Conservation (phyloP, 352 stramenopile genomes). For the Globisporangium cylindrosporum region DNA sequence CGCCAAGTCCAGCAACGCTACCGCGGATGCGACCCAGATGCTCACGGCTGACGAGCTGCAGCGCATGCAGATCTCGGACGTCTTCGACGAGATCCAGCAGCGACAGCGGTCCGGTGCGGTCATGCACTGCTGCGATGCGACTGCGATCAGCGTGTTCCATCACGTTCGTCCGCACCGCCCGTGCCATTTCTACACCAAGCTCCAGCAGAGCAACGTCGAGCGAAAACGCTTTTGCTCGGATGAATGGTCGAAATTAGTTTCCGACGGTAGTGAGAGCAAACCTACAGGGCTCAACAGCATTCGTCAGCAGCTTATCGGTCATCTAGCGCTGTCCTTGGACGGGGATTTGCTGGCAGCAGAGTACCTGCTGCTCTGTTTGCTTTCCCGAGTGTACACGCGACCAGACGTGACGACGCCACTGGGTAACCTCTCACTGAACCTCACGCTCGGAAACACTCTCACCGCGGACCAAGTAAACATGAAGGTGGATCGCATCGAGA, state of each 20-base stretch:
- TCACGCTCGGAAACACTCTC: constrained; percentile 29
- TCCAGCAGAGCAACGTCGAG: constrained; percentile 33
- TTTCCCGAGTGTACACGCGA: constrained; percentile 73
- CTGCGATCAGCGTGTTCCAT: constrained; percentile 33
- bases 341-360: constrained; percentile 60
- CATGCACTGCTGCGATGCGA: constrained; percentile 62
- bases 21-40: constrained; percentile 16
- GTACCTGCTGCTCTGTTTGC: constrained; percentile 63
- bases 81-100: constrained; percentile 52
- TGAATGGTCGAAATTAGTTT: constrained; percentile 30
- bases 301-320: constrained; percentile 36
- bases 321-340: constrained; percentile 35
- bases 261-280: background rate
- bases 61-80: constrained; percentile 65
- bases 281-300: constrained; percentile 21
- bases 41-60: constrained; percentile 35
- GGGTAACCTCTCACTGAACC: constrained; percentile 72
- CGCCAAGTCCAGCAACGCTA: constrained; percentile 4
- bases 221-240: constrained; percentile 31
- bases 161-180: constrained; percentile 51
- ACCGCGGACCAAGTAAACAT: background rate
- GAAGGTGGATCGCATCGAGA: constrained; percentile 26
- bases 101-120: constrained; percentile 49
- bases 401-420: constrained; percentile 59
- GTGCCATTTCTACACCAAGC: constrained; percentile 26